These are phyloP conservation scores for Ananas comosus DNA, from an alignment of 176 grass and related monocot genomes.

Conservation along the genomic window DNA sequence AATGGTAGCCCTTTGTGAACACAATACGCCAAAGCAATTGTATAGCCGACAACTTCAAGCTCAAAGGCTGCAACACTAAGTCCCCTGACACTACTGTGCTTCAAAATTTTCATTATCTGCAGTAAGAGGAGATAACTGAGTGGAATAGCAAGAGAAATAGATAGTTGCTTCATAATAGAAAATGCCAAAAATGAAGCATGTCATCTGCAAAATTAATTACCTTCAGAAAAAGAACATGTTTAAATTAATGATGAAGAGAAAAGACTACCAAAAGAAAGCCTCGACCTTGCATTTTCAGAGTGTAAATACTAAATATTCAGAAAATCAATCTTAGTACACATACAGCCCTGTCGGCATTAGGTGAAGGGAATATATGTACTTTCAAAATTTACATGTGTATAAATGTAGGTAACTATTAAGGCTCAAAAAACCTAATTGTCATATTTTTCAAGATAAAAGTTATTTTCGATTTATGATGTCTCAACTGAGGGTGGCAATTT, in stretches of 20 bases:
- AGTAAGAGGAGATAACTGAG: background rate
- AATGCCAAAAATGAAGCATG: slow-evolving; percentile 13
- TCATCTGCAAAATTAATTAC: background rate
- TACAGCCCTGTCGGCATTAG: too few relatives aligned
- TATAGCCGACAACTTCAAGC: slow-evolving; percentile 89
- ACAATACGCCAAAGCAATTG: slow-evolving; percentile 95
- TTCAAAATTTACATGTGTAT: too few relatives aligned
- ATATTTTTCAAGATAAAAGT: too few relatives aligned
- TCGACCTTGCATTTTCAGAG: background rate
- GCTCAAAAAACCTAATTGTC: too few relatives aligned
- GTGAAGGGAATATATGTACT: too few relatives aligned
- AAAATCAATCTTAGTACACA: too few relatives aligned
- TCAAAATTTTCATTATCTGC: slow-evolving; percentile 88
- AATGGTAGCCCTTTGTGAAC: slow-evolving; percentile 92
- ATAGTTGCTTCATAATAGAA: background rate
- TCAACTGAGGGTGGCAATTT: too few relatives aligned
- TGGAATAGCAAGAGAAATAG: background rate
- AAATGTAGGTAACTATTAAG: too few relatives aligned
- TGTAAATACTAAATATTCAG: too few relatives aligned
- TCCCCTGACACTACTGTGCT: slow-evolving; percentile 76
- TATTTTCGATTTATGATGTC: too few relatives aligned
- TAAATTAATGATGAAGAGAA: background rate
- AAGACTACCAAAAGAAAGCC: background rate
- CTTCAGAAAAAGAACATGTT: background rate
- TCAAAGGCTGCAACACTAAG: slow-evolving; percentile 87